phyloP scores from a whole-genome alignment of 108 stramenopile species.

The Mediolabrus comicus region DNA sequence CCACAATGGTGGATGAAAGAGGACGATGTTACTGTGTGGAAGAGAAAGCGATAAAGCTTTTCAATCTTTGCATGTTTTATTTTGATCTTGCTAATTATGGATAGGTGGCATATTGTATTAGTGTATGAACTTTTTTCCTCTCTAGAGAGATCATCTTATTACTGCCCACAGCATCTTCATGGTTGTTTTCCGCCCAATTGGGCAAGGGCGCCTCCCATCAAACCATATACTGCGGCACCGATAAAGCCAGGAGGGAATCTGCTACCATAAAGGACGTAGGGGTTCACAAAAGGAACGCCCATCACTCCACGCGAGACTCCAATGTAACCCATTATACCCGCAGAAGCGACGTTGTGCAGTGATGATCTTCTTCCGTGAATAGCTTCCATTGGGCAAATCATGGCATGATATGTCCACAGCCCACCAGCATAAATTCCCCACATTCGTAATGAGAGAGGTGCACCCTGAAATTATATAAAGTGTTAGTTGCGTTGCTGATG shows the following conservation, averaged over 20 bases:
- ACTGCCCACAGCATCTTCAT: slow-evolving; percentile 2
- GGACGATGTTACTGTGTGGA: slow-evolving; percentile 60
- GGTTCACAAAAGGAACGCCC: slow-evolving; percentile 58
- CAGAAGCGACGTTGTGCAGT: slow-evolving; percentile 51
- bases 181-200: slow-evolving; percentile 30
- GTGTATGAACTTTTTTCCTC: not conserved
- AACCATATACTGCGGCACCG: slow-evolving; percentile 39
- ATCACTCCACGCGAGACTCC: slow-evolving; percentile 48
- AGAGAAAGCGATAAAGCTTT: slow-evolving; percentile 9
- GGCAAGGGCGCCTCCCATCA: slow-evolving; percentile 34
- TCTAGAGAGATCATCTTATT: too few relatives aligned
- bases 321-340: slow-evolving; percentile 52
- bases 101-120: too few relatives aligned
- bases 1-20: slow-evolving; percentile 58
- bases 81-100: not conserved
- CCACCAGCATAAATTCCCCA: slow-evolving; percentile 44
- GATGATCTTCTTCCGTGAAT: slow-evolving; percentile 53
- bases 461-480: not conserved
- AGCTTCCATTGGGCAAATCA: slow-evolving; percentile 72
- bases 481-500: not conserved
- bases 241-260: slow-evolving; percentile 25
- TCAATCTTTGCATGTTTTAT: not conserved
- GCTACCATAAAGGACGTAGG: slow-evolving; percentile 17
- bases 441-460: slow-evolving; percentile 2
- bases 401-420: slow-evolving; percentile 47